phyloP scores from a whole-genome alignment of 768 basidiomycete species.

The Russula olivacea region DNA sequence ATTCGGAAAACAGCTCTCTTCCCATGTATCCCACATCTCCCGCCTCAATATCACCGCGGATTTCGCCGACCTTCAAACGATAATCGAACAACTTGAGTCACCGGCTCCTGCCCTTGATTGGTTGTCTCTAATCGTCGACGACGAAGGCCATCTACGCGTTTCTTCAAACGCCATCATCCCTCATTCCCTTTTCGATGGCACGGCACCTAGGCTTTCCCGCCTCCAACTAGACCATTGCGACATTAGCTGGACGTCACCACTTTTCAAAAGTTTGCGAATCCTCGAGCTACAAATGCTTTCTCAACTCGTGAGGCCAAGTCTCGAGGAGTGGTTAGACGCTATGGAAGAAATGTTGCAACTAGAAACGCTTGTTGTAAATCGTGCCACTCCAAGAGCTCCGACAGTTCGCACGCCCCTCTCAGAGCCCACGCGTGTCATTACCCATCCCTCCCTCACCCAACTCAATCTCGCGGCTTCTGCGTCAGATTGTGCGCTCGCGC shows the following conservation, averaged over 20 bases:
- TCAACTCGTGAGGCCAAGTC: background rate
- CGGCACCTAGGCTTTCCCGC: background rate
- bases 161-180: background rate
- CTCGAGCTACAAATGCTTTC: background rate
- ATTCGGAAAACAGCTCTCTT: background rate
- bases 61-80: background rate
- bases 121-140: background rate
- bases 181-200: background rate
- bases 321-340: background rate
- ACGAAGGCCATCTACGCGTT: background rate
- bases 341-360: background rate
- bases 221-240: background rate
- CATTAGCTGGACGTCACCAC: background rate
- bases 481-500: background rate
- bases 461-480: background rate
- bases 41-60: slow-evolving; percentile 2
- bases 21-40: slow-evolving; percentile 1
- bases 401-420: background rate
- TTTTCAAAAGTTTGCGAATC: background rate
- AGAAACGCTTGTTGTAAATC: background rate
- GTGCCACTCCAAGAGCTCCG: background rate
- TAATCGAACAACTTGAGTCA: background rate
- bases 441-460: background rate
- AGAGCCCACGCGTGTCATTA: background rate
- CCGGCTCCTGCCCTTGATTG: background rate